Evolutionary conservation across 768 basidiomycete genomes (phyloP).

Genomic region (Amanita rubescens): DNA sequence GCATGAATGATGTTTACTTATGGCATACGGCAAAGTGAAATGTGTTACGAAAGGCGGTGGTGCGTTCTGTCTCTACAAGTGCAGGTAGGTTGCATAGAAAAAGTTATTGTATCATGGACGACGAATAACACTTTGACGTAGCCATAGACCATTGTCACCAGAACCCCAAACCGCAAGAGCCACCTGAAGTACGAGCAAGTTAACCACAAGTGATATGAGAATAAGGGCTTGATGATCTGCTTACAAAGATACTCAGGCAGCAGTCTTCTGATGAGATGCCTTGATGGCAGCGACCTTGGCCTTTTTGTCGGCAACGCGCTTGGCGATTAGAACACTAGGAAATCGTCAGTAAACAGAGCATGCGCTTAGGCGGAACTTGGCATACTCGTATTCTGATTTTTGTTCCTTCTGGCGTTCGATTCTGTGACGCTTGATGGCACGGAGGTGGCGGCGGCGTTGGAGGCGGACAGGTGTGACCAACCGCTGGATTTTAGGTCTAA

Average conservation of each 20-base stretch:
- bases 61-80: too few species aligned
- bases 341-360: neutral
- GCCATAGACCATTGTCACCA: neutral
- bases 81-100: neutral
- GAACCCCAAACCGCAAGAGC: neutral
- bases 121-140: neutral
- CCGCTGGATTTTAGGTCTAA: constrained; percentile 92
- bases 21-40: too few species aligned
- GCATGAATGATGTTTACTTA: too few species aligned
- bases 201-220: neutral
- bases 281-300: constrained; percentile 83
- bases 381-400: constrained; percentile 88
- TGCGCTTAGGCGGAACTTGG: constrained; percentile 2
- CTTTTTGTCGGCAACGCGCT: constrained; percentile 92
- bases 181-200: neutral
- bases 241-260: neutral
- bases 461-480: constrained; percentile 93
- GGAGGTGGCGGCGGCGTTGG: constrained; percentile 93
- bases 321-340: constrained; percentile 61
- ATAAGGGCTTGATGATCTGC: neutral
- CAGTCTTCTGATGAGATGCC: constrained; percentile 55
- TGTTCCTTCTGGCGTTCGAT: constrained; percentile 92
- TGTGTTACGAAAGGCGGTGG: too few species aligned
- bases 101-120: neutral
- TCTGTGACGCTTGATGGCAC: constrained; percentile 79